Conservation (phyloP, 2,329 filamentous ascomycete species). For the Fusarium sp. region DNA sequence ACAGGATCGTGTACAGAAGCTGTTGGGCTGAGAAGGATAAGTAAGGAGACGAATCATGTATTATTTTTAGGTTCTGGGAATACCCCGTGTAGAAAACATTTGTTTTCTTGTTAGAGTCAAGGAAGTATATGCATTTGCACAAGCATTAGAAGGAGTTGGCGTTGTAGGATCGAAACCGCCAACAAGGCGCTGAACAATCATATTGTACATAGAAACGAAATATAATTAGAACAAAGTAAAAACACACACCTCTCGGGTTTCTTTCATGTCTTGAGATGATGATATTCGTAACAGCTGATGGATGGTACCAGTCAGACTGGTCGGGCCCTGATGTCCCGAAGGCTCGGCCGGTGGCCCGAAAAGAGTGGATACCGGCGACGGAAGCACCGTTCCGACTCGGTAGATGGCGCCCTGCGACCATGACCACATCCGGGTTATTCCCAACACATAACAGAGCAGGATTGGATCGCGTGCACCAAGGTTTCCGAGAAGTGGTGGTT, state of each 20-base stretch:
- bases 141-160: conserved; percentile 36
- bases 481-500: not conserved
- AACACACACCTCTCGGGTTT: not conserved
- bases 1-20: conserved; percentile 53
- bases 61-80: conserved; percentile 25
- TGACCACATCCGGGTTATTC: not conserved
- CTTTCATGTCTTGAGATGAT: not conserved
- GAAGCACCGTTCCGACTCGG: conserved; percentile 35
- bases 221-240: not conserved
- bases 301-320: not conserved
- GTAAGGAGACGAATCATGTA: not conserved
- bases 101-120: conserved; percentile 14
- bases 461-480: not conserved
- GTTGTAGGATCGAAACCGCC: conserved; percentile 26
- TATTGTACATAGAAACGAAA: conserved; percentile 17
- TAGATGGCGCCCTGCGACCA: conserved; percentile 3
- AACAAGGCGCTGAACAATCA: conserved; percentile 2
- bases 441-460: not conserved
- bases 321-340: conserved; percentile 5
- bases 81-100: conserved; percentile 30
- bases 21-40: conserved; percentile 44
- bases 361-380: conserved; percentile 30
- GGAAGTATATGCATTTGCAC: conserved; percentile 30
- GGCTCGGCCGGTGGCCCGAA: conserved; percentile 8
- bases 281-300: not conserved